Evolutionary conservation across 148 eudicot species (phyloP).

Genomic region (Rhododendron ferrugineum): DNA sequence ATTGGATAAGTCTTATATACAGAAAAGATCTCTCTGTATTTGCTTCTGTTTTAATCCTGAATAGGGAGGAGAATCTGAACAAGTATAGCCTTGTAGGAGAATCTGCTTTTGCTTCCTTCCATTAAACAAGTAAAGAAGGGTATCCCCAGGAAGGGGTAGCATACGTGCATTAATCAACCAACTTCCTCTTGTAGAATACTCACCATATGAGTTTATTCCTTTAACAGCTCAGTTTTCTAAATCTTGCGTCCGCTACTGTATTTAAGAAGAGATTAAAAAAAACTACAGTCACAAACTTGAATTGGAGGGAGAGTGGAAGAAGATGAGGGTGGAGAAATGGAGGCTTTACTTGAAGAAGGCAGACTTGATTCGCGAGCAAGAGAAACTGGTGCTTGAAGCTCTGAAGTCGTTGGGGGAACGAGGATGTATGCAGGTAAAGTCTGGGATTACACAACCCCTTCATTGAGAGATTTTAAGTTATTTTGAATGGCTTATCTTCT

Average conservation of each 20-base stretch:
- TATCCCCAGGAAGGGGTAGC: constrained; percentile 8
- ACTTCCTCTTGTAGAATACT: not conserved
- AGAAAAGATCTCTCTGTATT: not conserved
- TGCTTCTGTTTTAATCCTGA: not conserved
- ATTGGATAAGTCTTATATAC: not conserved
- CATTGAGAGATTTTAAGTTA: no score
- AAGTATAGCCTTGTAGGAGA: constrained; percentile 33
- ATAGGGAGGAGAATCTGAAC: constrained; percentile 41
- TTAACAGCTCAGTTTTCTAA: not conserved
- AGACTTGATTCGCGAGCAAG: not conserved
- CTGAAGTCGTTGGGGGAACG: not conserved
- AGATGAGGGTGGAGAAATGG: not conserved
- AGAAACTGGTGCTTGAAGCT: not conserved
- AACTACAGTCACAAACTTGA: not conserved
- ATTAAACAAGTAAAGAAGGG: constrained; percentile 60
- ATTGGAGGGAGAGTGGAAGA: not conserved
- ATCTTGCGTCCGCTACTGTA: not conserved
- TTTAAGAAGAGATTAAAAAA: no score
- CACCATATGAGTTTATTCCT: not conserved
- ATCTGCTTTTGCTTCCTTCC: constrained; percentile 31
- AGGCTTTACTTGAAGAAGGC: not conserved
- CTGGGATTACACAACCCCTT: no score
- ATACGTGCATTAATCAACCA: not conserved
- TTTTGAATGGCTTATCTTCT: no score
- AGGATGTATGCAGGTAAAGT: not conserved